Conservation (phyloP, 2,329 filamentous ascomycete species). For the Simplicillium aogashimaense region DNA sequence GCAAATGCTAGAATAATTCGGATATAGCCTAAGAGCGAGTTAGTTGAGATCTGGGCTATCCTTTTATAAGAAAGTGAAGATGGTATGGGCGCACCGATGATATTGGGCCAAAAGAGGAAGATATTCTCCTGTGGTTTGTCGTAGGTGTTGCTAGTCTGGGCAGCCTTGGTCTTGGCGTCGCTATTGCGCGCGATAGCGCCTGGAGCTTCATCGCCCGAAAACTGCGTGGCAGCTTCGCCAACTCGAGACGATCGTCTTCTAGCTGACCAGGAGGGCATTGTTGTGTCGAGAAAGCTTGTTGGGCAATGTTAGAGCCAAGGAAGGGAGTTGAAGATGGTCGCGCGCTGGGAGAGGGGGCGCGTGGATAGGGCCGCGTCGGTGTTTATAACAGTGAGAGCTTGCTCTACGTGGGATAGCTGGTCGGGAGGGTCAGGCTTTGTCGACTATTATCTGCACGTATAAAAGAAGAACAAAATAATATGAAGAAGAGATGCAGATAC, state of each 20-base stretch:
- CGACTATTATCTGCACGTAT: too few species aligned
- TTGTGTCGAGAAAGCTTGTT: too few species aligned
- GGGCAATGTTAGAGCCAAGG: too few species aligned
- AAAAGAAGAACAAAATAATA: too few species aligned
- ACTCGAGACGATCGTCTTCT: constrained; percentile 27
- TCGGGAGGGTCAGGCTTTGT: too few species aligned
- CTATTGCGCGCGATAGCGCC: constrained; percentile 17
- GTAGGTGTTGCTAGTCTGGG: constrained; percentile 31
- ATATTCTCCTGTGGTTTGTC: constrained; percentile 55
- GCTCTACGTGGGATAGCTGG: too few species aligned
- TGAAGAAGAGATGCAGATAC: too few species aligned
- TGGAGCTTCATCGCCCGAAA: constrained; percentile 2
- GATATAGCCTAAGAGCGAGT: constrained; percentile 49
- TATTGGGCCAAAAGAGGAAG: constrained; percentile 72
- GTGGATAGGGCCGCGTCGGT: too few species aligned
- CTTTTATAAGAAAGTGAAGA: too few species aligned
- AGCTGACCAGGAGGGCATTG: constrained; percentile 28
- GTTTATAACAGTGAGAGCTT: too few species aligned
- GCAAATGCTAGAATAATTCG: constrained; percentile 75
- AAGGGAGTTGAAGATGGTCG: too few species aligned
- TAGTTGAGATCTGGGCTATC: constrained; percentile 11
- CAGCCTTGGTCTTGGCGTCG: constrained; percentile 24
- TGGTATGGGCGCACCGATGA: constrained; percentile 53
- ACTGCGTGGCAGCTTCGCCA: constrained; percentile 4
- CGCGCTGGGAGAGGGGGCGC: too few species aligned